Evolutionary conservation across 2,329 filamentous ascomycete species (phyloP), one percentile per base, ranked within the genome.

Genomic region (Penicillium aurantiogriseum): DNA sequence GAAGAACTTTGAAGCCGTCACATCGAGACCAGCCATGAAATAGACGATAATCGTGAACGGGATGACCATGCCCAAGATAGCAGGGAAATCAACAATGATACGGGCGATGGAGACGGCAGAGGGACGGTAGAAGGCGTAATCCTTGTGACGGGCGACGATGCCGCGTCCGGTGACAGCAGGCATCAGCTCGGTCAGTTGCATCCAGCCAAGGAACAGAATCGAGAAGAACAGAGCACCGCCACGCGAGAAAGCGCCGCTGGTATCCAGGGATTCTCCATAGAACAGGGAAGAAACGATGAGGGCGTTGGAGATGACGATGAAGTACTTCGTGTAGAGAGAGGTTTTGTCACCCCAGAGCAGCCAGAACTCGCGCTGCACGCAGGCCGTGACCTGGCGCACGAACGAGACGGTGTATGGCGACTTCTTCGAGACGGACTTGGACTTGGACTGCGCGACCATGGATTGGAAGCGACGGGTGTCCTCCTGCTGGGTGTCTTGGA

Each of bases 261-360:
- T 87, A 64, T 83, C 79, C 5, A 81, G 66, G 0, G 83, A 76
- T 68, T 87, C 79, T 13, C 85, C 89, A 66, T 91, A 90, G 75
- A 94, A 94, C 19, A 94, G 79, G 2, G 88, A 90, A 2, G 89
- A 88, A 53, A 92, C 87, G 60, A 95, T 90, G 10, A 95, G 80
- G 54, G 76, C 83, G 70, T 90, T 90, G 56, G 87, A 83, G 56
- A 93, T 75, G 66, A 92, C 89, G 69, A 91, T 91, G 74, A 91
- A 89, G 58, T 89, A 81, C 64, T 93, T 94, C 40, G 89, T 93
- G 71, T 86, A 88, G 1, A 94, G 80, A 0, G 89, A 88, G 0
- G 86, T 86, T 58, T 82, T 87, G 73, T 95, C 89, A 39, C 90
- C 90, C 69, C 84, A 83, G 29, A 92, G 83, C 31, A 95, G 82